Conservation (phyloP, 108 stramenopile species). For the Thalassiosira profunda region DNA sequence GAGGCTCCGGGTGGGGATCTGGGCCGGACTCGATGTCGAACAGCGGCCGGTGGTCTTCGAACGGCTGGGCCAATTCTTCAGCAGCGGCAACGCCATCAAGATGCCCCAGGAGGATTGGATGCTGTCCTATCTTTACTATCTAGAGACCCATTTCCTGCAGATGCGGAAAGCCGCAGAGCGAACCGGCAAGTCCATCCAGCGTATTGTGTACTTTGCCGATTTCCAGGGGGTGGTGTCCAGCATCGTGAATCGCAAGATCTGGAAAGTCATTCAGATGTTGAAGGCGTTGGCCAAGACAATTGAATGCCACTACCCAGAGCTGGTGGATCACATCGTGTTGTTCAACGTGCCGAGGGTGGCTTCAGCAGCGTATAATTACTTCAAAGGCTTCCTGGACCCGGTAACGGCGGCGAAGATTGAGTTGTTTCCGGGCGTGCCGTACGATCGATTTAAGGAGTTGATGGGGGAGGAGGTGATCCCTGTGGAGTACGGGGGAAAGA, state of each 20-base stretch:
- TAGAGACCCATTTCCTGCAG: constrained; percentile 20
- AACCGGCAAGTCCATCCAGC: background rate
- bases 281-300: constrained; percentile 3
- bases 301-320: constrained; percentile 23
- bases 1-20: constrained; percentile 8
- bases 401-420: constrained; percentile 25
- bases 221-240: constrained; percentile 12
- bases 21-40: constrained; percentile 6
- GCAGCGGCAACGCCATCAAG: constrained; percentile 9
- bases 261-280: constrained; percentile 9
- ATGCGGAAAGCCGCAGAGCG: constrained; percentile 15
- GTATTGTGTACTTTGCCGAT: constrained; percentile 23
- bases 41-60: constrained; percentile 23
- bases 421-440: constrained; percentile 13
- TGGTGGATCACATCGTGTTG: constrained; percentile 22
- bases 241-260: constrained; percentile 21
- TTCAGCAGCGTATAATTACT: constrained; percentile 6
- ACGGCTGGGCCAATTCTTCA: constrained; percentile 28
- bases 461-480: constrained; percentile 20
- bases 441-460: constrained; percentile 14
- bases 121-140: constrained; percentile 18
- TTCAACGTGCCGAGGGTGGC: constrained; percentile 28
- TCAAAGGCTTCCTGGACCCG: constrained; percentile 22
- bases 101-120: constrained; percentile 16
- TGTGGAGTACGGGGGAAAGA: constrained; percentile 20